These are phyloP conservation scores for Fragaria nilgerrensis DNA, from an alignment of 306 rosid species.

Conservation along the genomic window DNA sequence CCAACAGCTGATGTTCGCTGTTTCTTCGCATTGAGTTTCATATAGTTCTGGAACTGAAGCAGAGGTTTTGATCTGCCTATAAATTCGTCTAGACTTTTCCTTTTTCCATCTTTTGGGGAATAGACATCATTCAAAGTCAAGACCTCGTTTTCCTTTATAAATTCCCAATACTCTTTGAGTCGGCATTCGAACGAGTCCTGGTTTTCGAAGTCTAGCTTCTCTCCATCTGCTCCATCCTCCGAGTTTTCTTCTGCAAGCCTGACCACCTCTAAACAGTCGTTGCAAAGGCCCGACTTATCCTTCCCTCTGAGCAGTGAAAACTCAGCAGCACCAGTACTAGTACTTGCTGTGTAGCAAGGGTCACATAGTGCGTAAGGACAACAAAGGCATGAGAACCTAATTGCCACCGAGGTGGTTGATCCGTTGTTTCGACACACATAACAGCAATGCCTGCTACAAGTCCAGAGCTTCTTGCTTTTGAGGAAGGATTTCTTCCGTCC, in stretches of 20 bases:
- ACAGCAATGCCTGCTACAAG: slow-evolving; percentile 67
- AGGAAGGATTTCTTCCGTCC: slow-evolving; percentile 22
- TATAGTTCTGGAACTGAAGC: background rate
- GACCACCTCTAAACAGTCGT: slow-evolving; percentile 46
- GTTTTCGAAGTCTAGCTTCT: slow-evolving; percentile 41
- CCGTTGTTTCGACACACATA: slow-evolving; percentile 25
- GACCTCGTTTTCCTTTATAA: slow-evolving; percentile 51
- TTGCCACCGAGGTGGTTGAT: background rate
- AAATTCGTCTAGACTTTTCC: background rate
- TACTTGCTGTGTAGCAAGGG: slow-evolving; percentile 24
- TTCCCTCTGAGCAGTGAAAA: slow-evolving; percentile 32
- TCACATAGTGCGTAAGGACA: slow-evolving; percentile 57
- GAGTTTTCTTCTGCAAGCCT: slow-evolving; percentile 41
- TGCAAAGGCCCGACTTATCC: slow-evolving; percentile 42
- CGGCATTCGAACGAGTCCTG: slow-evolving; percentile 57
- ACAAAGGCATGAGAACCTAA: slow-evolving; percentile 51
- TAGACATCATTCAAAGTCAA: slow-evolving; percentile 32
- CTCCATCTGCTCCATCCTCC: slow-evolving; percentile 48
- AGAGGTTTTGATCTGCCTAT: background rate
- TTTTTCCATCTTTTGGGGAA: background rate
- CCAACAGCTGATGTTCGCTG: background rate
- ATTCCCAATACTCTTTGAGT: slow-evolving; percentile 78
- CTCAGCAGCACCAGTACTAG: background rate
- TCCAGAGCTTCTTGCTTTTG: slow-evolving; percentile 30
- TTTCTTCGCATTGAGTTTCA: background rate